Evolutionary conservation across 2,329 filamentous ascomycete species (phyloP), one percentile per base, ranked within the genome.

Genomic region (Daldinia sp.): DNA sequence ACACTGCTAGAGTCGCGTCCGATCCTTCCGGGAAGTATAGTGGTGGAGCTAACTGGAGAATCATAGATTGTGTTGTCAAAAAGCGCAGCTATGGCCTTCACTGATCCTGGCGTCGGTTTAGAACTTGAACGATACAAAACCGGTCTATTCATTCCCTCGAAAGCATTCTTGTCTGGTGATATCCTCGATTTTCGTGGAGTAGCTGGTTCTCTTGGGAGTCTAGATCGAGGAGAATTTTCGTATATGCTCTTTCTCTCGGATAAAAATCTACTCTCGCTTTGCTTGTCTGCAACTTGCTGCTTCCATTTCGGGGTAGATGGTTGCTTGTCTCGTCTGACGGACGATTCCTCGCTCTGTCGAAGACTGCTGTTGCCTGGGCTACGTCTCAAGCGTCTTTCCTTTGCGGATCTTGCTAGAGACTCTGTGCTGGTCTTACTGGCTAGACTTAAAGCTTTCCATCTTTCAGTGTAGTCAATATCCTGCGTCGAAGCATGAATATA

Each of bases 71-170:
- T 77, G 44, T 72, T 81, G 68, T 88, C 84, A 74, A 87, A 87
- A 73, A 82, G 80, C 39, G 85, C 85, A 3, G 85, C 82, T 79
- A 88, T 86, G 1, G 83, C 84, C 70, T 78, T 84, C 12, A 87
- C 85, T 3, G 74, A 75, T 23, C 76, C 82, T 23, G 71, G 73
- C 3, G 70, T 60, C 0, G 77, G 75, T 59, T 68, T 76, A 4
- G 73, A 77, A 23, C 64, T 59, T 6, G 76, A 75, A 48, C 74
- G 73, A 30, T 67, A 72, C 9, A 71, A 67, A 18, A 46, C 9
- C 9, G 67, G 46, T n/a, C 53, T 57, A 4, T 44, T 71, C 41
- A 10, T 13, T 35, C 55, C 50, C n/a, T 56, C 42, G 44, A 63
- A 55, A 5, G 4, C 37, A 26, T 13, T 54, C 44, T 67, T 70